These are phyloP conservation scores for Ephemerocybe angulata DNA, from an alignment of 768 basidiomycete genomes.

Conservation along the genomic window DNA sequence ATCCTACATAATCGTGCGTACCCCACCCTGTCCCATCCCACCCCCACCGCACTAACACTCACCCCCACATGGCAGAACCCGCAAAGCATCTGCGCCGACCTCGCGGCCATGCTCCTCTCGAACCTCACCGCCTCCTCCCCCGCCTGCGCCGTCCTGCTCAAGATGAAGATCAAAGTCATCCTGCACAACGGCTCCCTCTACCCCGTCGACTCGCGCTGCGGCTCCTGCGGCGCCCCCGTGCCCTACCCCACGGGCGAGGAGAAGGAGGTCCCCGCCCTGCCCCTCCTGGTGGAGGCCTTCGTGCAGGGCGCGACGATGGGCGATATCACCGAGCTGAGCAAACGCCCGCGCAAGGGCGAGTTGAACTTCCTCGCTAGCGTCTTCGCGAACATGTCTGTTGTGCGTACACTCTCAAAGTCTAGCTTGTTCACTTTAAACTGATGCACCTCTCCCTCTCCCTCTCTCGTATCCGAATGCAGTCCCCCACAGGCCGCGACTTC, in stretches of 20 bases:
- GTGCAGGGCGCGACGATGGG: conserved; percentile 63
- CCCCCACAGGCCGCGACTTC: conserved; percentile 71
- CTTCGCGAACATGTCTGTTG: conserved; percentile 86
- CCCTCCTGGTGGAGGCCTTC: conserved; percentile 88
- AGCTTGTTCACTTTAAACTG: too few species aligned
- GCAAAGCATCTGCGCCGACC: conserved; percentile 86
- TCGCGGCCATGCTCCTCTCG: conserved; percentile 96
- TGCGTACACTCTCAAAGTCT: too few species aligned
- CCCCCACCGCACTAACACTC: not conserved
- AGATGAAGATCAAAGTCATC: conserved; percentile 63
- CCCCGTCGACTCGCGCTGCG: conserved; percentile 74
- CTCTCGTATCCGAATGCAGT: too few species aligned
- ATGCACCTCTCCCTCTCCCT: too few species aligned
- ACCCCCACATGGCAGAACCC: too few species aligned
- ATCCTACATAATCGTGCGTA: conserved; percentile 83
- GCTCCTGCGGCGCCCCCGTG: conserved; percentile 71
- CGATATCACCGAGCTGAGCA: conserved; percentile 44
- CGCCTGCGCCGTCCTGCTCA: conserved; percentile 61
- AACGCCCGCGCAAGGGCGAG: conserved; percentile 64
- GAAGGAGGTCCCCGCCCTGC: conserved; percentile 58
- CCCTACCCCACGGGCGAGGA: conserved; percentile 61
- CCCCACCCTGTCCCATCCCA: conserved; percentile 8
- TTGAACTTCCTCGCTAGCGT: conserved; percentile 92
- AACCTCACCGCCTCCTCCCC: conserved; percentile 79
- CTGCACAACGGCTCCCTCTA: conserved; percentile 50